Evolutionary conservation across 75 land plant species (phyloP).

Genomic region (Picea glauca): DNA sequence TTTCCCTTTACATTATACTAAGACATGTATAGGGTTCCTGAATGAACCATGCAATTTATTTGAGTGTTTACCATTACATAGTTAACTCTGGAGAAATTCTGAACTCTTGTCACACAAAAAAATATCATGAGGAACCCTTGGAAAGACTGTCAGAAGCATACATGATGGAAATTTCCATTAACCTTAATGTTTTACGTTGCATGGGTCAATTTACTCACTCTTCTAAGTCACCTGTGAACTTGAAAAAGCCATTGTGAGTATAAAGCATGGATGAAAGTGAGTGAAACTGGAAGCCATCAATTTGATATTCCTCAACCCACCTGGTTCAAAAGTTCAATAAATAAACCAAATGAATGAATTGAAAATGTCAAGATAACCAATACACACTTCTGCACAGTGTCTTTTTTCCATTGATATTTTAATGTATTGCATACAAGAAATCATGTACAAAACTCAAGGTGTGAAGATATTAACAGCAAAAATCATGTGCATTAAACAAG

Average conservation of each 20-base stretch:
- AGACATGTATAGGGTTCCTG: no score
- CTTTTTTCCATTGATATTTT: background rate
- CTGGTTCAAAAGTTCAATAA: slow-evolving; percentile 32
- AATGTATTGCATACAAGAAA: background rate
- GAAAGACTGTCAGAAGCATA: background rate
- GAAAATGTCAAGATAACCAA: background rate
- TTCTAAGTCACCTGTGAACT: slow-evolving; percentile 76
- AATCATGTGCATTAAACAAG: background rate
- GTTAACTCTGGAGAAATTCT: background rate
- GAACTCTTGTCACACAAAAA: no score
- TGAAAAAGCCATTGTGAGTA: slow-evolving; percentile 92
- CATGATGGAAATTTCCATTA: background rate
- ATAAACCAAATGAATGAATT: background rate
- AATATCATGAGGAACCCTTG: background rate
- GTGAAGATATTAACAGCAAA: background rate
- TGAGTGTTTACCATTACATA: background rate
- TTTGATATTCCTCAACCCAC: slow-evolving; percentile 90
- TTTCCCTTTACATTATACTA: no score
- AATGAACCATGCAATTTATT: no score
- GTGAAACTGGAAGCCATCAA: slow-evolving; percentile 96
- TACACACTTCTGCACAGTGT: background rate
- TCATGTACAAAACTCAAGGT: background rate
- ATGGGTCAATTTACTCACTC: slow-evolving; percentile 54
- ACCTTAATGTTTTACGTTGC: background rate
- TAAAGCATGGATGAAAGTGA: slow-evolving; percentile 94